Evolutionary conservation across 2,329 filamentous ascomycete species (phyloP).

Genomic region (Ophiocordyceps camponoti-leonardi): DNA sequence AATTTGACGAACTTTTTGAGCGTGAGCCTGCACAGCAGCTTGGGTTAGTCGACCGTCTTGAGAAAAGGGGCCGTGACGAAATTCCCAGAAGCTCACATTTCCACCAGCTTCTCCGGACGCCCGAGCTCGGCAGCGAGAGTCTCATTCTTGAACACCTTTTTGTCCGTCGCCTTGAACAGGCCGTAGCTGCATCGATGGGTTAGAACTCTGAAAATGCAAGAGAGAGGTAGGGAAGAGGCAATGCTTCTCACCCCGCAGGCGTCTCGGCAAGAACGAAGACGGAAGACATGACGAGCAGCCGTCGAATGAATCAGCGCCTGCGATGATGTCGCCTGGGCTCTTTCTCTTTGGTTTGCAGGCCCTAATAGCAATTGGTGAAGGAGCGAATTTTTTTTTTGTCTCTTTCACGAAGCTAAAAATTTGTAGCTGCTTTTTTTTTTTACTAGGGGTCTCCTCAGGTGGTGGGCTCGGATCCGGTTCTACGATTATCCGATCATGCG

Average conservation of each 20-base stretch:
- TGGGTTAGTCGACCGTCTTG: background rate
- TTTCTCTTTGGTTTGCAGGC: slow-evolving; percentile 18
- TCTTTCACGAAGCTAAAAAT: background rate
- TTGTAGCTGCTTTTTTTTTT: background rate
- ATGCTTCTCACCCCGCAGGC: slow-evolving; percentile 53
- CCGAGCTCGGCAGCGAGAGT: slow-evolving; percentile 58
- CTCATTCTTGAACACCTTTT: slow-evolving; percentile 88
- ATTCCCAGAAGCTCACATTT: slow-evolving; percentile 48
- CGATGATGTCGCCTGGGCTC: slow-evolving; percentile 11
- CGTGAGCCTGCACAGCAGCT: slow-evolving; percentile 51
- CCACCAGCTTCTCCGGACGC: slow-evolving; percentile 69
- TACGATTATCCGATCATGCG: background rate
- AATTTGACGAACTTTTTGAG: slow-evolving; percentile 97
- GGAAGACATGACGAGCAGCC: slow-evolving; percentile 44
- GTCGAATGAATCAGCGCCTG: slow-evolving; percentile 13
- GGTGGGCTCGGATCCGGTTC: background rate
- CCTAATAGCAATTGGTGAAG: slow-evolving; percentile 6
- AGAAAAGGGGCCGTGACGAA: background rate
- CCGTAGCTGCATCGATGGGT: slow-evolving; percentile 72
- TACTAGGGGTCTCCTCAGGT: background rate
- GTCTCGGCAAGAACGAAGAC: slow-evolving; percentile 90
- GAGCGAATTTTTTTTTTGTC: background rate
- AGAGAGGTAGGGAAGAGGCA: too few species aligned
- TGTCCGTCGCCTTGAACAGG: slow-evolving; percentile 95
- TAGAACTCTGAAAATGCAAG: too few species aligned